Base-by-base conservation (phyloP, 2,329 filamentous ascomycete species). In the Samsoniella hepiali region DNA sequence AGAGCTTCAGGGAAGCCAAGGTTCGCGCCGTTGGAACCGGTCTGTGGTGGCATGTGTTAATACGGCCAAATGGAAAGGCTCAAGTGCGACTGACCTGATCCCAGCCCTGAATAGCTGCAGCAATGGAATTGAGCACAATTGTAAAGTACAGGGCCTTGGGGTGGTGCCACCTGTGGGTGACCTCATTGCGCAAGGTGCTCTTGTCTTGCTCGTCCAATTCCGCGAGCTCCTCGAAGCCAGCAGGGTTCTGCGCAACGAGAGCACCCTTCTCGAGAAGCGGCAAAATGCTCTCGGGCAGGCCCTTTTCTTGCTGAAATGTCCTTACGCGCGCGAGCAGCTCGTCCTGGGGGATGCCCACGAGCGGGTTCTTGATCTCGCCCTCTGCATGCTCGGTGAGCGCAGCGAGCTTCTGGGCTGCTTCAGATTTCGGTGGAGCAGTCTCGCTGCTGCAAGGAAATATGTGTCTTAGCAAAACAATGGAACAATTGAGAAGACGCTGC, bases 261-360 rank as follows among this genome's bases (percentile, higher is more conserved):
- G 72, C 72, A 1, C 71, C 72, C 58, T 72, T 74, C 10, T 65
- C 54, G 3, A 76, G 69, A 5, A 73, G 58, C 3, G 82, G 29
- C 68, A 82, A 69, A 27, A 82, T 74, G 29, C 82, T 77, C 42
- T 76, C 75, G 1, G 72, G 71, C 3, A 86, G 73, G 9, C 77
- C 78, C 57, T 80, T 78, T n/a, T 80, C 72, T 3, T 70, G 66
- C 50, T 82, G 84, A 70, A 87, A 88, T 0, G 74, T 70, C 50
- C 83, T 78, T 2, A 88, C 85, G 65, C 85, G 77, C 27, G 74
- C 72, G 45, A 88, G 72, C 15, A 89, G 78, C 59, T 81, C 73
- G 1, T 82, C 76, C 34, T 79, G 78, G 2, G 81, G 77, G 8
- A 88, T 77, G 0, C 79, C 82, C 2, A 76, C 79, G 3, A 89